Conservation (phyloP, 2,329 filamentous ascomycete species). For the Neurospora crassa region DNA sequence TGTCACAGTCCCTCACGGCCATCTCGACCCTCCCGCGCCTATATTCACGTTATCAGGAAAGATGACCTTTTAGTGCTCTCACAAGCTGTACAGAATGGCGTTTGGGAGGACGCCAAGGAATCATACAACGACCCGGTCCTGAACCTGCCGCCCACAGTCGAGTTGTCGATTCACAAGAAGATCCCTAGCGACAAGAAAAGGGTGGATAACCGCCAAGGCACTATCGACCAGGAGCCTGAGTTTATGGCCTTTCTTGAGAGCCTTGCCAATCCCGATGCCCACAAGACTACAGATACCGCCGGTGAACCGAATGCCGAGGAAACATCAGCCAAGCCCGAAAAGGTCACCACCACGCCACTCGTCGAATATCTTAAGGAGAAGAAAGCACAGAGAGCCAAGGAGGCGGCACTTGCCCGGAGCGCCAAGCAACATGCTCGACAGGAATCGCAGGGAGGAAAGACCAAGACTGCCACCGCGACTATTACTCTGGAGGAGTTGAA, state of each 20-base stretch:
- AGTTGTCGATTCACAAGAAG: constrained; percentile 77
- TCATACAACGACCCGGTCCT: constrained; percentile 63
- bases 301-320: constrained; percentile 36
- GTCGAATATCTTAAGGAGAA: constrained; percentile 88
- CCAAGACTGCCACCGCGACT: constrained; percentile 26
- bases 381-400: constrained; percentile 65
- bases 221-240: constrained; percentile 92
- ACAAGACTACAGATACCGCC: constrained; percentile 35
- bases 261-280: constrained; percentile 58
- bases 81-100: constrained; percentile 56
- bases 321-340: constrained; percentile 42
- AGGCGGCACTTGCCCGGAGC: constrained; percentile 42
- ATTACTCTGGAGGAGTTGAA: constrained; percentile 34
- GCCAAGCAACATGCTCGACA: constrained; percentile 49
- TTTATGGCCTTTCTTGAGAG: constrained; percentile 89
- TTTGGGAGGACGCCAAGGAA: constrained; percentile 75
- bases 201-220: constrained; percentile 78
- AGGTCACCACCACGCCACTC: constrained; percentile 74
- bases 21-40: constrained; percentile 70
- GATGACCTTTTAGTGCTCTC: constrained; percentile 58
- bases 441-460: constrained; percentile 42
- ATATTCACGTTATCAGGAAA: constrained; percentile 69
- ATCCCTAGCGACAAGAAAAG: constrained; percentile 66
- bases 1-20: constrained; percentile 65
- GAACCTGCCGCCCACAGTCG: constrained; percentile 68